phyloP scores from a whole-genome alignment of 768 basidiomycete species.

The Suillus cothurnatus region DNA sequence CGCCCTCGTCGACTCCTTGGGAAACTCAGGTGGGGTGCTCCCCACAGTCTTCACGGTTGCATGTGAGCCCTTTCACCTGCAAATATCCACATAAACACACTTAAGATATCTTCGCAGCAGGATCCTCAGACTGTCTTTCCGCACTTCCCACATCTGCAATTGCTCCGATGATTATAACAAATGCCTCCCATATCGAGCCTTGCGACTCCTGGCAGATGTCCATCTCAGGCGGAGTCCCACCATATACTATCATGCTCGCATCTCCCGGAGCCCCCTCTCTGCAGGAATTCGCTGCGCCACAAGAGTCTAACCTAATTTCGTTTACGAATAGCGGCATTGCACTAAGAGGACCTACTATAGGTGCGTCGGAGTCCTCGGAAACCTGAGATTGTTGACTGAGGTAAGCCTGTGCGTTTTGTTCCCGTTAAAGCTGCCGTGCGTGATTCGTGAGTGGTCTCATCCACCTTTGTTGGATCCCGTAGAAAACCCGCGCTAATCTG shows the following conservation, averaged over 20 bases:
- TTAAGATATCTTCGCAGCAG: conserved; percentile 24
- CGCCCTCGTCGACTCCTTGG: conserved; percentile 45
- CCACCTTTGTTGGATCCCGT: not conserved
- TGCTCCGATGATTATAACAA: conserved; percentile 37
- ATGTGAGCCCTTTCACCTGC: conserved; percentile 23
- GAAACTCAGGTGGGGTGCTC: conserved; percentile 44
- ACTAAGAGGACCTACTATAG: conserved; percentile 24
- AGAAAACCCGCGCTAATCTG: not conserved
- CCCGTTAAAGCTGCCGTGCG: conserved; percentile 37
- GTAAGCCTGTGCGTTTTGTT: conserved; percentile 10
- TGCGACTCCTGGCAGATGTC: conserved; percentile 51
- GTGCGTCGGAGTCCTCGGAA: conserved; percentile 39
- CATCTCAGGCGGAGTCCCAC: conserved; percentile 45
- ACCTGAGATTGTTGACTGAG: not conserved
- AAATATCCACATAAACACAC: not conserved
- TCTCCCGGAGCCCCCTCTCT: conserved; percentile 39
- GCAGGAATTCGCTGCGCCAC: conserved; percentile 41
- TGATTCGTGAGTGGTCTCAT: conserved; percentile 42
- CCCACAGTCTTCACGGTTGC: conserved; percentile 37
- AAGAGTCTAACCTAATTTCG: conserved; percentile 39
- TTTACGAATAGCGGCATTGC: conserved; percentile 43
- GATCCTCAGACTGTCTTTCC: conserved; percentile 27
- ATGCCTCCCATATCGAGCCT: conserved; percentile 42
- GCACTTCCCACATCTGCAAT: conserved; percentile 23
- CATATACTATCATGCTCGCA: conserved; percentile 46